Base-by-base conservation (phyloP, 176 grass and related monocot species). In the Puya raimondii region DNA sequence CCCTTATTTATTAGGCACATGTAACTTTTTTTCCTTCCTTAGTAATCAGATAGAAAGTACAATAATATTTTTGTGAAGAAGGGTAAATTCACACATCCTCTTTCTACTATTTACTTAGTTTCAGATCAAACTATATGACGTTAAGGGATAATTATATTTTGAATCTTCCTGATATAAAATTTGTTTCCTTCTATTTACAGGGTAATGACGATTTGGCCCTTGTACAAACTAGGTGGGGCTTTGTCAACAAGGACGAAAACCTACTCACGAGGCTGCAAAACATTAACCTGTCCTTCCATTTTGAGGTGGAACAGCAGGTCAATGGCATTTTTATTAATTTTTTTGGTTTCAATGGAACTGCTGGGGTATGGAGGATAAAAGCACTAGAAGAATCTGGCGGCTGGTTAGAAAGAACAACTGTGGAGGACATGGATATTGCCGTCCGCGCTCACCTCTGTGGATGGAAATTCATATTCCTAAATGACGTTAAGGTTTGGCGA, bases 271-370 rank as follows among this genome's bases (percentile, higher is more conserved):
- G 75, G 53, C 75, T 77, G 75, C 75, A 77, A 54, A 77, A 77
- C 52, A 77, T 77, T 49, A 77, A 77, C 48, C 50, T 77, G 53
- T 77, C 75, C 47, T 77, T 77, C 66, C 75, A 77, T 77, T 77
- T 77, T 69, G 75, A 77, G 75, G 75, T 77, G 16, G 75, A 77
- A 77, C 75, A 77, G 17, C 75, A 77, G 54, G 75, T 77, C 13
- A 69, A 69, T 69, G 75, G 75, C 27, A 50, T 63, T 11, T 77
- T 77, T 49, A 69, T 77, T 65, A 77, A 77, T 77, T 77, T 77
- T 64, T 77, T 77, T 77, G 75, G 75, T 54, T 77, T 77, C 75
- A 77, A 77, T n/a, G 75, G 75, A 14, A 77, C 75, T 12, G 75
- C 75, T 49, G 75, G 75, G 12, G 75, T 77, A 12, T 77, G 75